Conservation (phyloP, 129 eudicot species). For the Chrysanthemum seticuspe region DNA sequence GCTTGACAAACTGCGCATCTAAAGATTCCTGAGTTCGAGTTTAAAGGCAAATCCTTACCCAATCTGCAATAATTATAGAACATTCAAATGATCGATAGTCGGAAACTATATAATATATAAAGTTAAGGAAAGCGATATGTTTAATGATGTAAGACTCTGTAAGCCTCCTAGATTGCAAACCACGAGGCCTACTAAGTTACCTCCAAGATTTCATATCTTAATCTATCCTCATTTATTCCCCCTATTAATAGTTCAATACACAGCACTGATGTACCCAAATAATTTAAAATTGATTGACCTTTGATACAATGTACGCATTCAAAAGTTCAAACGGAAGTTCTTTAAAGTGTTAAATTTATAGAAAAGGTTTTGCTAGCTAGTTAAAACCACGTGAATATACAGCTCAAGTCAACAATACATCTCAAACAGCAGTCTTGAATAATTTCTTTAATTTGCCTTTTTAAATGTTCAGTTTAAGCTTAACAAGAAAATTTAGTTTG, state of each 20-base stretch:
- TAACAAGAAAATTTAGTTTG: no score
- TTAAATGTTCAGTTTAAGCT: no score
- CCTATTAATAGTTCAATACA: background rate
- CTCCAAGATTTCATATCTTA: background rate
- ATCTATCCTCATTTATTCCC: background rate
- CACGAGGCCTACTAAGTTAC: background rate
- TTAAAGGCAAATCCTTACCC: slow-evolving; percentile 75
- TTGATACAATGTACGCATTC: background rate
- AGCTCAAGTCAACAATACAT: no score
- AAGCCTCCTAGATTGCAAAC: background rate
- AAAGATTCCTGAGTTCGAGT: slow-evolving; percentile 68
- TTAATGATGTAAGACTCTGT: background rate
- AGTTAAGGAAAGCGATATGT: background rate
- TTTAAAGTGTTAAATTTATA: no score
- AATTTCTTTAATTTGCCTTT: no score
- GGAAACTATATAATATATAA: background rate
- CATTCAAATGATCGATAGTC: background rate
- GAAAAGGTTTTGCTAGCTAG: no score
- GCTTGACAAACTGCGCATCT: slow-evolving; percentile 95
- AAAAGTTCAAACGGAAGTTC: background rate
- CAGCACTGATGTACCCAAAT: background rate
- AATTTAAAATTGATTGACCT: background rate
- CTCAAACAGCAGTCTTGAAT: no score
- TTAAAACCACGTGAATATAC: no score
- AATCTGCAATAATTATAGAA: slow-evolving; percentile 49